Percentiles rank a stretch among this genome's conserved stretches.
These are phyloP conservation scores for Talaromyces borbonicus DNA, from an alignment of 495 filamentous ascomycete genomes.

Conservation along the genomic window DNA sequence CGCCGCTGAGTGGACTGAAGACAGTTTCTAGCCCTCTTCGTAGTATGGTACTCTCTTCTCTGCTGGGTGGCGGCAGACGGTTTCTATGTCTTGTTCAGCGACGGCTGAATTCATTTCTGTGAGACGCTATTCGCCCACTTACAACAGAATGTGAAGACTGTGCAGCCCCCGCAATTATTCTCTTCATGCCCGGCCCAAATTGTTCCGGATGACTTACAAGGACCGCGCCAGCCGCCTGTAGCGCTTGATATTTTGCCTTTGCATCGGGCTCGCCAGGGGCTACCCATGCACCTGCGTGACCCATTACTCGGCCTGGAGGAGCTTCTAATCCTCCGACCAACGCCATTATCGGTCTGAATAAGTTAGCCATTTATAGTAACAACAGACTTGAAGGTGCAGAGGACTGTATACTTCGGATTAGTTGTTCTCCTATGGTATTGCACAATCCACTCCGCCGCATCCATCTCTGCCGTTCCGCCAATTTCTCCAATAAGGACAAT, in stretches of 20 bases:
- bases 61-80: constrained; percentile 16
- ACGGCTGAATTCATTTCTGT: too few species aligned
- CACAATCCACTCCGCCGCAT: constrained; percentile 71
- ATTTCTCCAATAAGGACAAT: constrained; percentile 82
- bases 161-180: constrained; percentile 31
- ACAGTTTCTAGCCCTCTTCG: constrained; percentile 19
- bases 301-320: constrained; percentile 65
- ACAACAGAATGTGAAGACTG: constrained; percentile 18
- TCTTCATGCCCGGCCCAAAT: constrained; percentile 65
- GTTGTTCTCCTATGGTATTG: constrained; percentile 49
- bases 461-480: constrained; percentile 71
- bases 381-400: background rate
- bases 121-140: constrained; percentile 8
- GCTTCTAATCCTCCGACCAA: constrained; percentile 64
- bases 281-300: constrained; percentile 76
- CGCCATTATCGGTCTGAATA: constrained; percentile 63
- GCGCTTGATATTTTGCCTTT: constrained; percentile 52
- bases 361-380: constrained; percentile 3
- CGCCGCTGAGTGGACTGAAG: constrained; percentile 33
- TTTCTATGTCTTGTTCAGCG: constrained; percentile 15
- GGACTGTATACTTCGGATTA: constrained; percentile 61
- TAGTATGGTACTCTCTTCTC: constrained; percentile 43
- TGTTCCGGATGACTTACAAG: constrained; percentile 76
- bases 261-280: constrained; percentile 57
- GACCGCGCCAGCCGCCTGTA: constrained; percentile 60